Conservation (phyloP, 306 rosid genomes). For the Ziziphus jujuba region DNA sequence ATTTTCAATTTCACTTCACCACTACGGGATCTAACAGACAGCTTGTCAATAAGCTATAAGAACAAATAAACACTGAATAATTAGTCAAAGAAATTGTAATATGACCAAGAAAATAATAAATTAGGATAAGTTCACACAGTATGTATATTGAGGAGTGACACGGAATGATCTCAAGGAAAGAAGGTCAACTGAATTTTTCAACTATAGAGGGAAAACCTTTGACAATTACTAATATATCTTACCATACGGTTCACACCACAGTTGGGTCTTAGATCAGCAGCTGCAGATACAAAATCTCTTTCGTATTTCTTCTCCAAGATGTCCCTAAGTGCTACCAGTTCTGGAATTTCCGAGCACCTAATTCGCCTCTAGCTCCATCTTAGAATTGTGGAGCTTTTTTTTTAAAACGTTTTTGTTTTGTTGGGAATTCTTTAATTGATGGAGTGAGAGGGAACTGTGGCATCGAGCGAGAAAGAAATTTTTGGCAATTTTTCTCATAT, state of each 20-base stretch:
- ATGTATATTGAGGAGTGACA: background rate
- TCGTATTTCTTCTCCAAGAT: conserved; percentile 93
- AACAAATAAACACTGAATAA: conserved; percentile 10
- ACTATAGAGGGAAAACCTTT: background rate
- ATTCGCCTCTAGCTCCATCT: too few relatives aligned
- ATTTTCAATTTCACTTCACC: conserved; percentile 76
- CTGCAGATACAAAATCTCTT: conserved; percentile 89
- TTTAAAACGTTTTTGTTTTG: too few relatives aligned
- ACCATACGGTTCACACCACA: conserved; percentile 95
- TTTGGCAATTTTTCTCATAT: too few relatives aligned
- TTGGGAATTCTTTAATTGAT: too few relatives aligned
- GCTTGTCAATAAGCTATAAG: conserved; percentile 86
- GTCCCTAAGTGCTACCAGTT: conserved; percentile 61
- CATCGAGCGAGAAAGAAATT: too few relatives aligned
- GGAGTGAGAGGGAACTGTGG: too few relatives aligned
- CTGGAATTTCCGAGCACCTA: conserved; percentile 97
- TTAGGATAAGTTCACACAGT: too few relatives aligned
- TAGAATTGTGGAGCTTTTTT: too few relatives aligned
- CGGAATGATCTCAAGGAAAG: background rate
- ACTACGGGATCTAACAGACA: conserved; percentile 80
- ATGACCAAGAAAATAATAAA: background rate
- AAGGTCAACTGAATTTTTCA: background rate
- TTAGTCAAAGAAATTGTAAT: background rate
- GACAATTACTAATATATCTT: background rate
- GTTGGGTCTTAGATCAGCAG: conserved; percentile 81